A percentile compares a stretch with the other conserved stretches of the same genome.
These are phyloP conservation scores for Aristolochia californica DNA, from an alignment of 164 flowering plant species.

Conservation along the genomic window DNA sequence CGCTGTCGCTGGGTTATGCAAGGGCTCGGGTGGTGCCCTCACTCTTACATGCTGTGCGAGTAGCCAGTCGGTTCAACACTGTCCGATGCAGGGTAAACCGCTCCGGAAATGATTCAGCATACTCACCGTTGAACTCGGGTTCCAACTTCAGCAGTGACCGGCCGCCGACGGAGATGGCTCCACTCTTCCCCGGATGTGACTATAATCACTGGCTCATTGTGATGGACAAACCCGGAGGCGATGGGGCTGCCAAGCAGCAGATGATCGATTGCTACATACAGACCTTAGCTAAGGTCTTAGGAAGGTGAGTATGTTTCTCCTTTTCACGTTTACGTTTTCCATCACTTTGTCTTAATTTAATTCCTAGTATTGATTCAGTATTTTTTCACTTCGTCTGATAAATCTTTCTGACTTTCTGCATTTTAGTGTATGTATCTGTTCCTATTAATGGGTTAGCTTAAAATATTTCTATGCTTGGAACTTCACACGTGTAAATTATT, in stretches of 20 bases:
- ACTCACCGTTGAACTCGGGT: constrained; percentile 68
- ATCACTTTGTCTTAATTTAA: neutral
- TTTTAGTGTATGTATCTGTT: too few species aligned
- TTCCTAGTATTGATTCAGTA: too few species aligned
- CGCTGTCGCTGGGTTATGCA: constrained; percentile 21
- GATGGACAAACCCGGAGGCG: constrained; percentile 93
- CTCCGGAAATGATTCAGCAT: constrained; percentile 36
- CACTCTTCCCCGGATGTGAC: constrained; percentile 84
- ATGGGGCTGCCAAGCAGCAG: constrained; percentile 74
- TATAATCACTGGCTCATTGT: constrained; percentile 91
- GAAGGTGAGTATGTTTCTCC: constrained; percentile 36
- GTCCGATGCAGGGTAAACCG: constrained; percentile 44
- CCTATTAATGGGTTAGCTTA: too few species aligned
- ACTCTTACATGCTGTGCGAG: constrained; percentile 27
- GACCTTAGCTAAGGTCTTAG: constrained; percentile 68
- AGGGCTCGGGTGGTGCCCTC: constrained; percentile 14
- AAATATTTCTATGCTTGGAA: too few species aligned
- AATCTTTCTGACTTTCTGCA: too few species aligned
- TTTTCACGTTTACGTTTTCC: neutral
- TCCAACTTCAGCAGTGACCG: constrained; percentile 61
- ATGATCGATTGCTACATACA: constrained; percentile 79
- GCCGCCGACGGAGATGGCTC: constrained; percentile 88
- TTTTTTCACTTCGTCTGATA: too few species aligned
- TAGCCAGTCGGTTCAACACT: constrained; percentile 19
- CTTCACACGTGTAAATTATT: too few species aligned